Conservation (phyloP, 257 asterid genomes). For the Voacanga thouarsii region DNA sequence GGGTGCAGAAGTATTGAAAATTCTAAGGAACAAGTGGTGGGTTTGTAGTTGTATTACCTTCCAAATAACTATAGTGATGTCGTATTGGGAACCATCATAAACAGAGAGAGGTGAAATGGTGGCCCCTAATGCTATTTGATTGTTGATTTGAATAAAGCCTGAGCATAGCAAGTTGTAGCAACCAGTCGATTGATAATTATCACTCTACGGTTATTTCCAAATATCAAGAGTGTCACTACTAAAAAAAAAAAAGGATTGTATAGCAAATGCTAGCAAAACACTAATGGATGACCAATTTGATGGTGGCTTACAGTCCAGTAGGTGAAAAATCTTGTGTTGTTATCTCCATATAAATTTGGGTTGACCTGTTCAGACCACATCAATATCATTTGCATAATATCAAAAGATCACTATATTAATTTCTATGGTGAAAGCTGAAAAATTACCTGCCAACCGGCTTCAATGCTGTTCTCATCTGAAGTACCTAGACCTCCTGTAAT, state of each 20-base stretch:
- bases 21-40: not conserved
- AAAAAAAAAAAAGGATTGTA: not conserved
- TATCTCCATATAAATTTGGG: constrained; percentile 83
- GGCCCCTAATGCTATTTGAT: constrained; percentile 80
- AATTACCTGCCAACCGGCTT: constrained; percentile 30
- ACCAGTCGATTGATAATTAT: constrained; percentile 82
- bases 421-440: not conserved
- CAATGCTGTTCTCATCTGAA: constrained; percentile 25
- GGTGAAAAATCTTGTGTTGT: constrained; percentile 78
- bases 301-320: constrained; percentile 87
- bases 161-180: constrained; percentile 83
- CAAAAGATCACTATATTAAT: not conserved
- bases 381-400: constrained; percentile 5
- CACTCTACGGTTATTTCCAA: constrained; percentile 43
- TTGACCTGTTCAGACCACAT: constrained; percentile 54
- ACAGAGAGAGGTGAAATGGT: constrained; percentile 67
- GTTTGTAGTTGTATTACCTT: constrained; percentile 46
- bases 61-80: constrained; percentile 84
- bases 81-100: constrained; percentile 59
- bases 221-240: constrained; percentile 8
- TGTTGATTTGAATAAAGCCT: constrained; percentile 78
- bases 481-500: constrained; percentile 22
- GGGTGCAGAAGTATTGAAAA: not conserved
- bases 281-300: not conserved
- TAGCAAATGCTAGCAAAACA: constrained; percentile 28